Evolutionary conservation across 768 basidiomycete species (phyloP), one percentile per base, ranked within the genome.

Genomic region (Termitomyces titanicus): DNA sequence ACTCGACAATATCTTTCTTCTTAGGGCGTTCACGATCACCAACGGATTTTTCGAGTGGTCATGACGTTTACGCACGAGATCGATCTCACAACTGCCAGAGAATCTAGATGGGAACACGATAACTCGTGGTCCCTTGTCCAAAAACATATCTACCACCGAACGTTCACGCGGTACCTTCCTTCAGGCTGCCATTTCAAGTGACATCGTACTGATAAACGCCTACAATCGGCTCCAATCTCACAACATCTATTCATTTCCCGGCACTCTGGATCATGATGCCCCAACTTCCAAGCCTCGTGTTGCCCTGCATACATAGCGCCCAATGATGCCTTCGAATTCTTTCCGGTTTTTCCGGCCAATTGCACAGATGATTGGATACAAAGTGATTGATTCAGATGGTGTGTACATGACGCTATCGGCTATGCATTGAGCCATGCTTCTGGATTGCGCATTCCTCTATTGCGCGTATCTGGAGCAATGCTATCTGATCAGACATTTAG

Each of bases 101-200:
- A 47, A 31, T 47, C 45, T 27, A 47, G 45, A 47, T 47, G n/a
- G 22, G 10, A n/a, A 7, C 18, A 20, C 18, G 22, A 12, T 20
- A 29, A 50, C 48, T 49, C 54, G 54, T 49, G 49, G n/a, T 35
- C n/a, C n/a, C n/a, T n/a, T 29, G 35, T 22, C 40, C 38, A n/a
- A 43, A 39, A 54, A 51, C 38, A 43, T 48, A 31, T 24, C 35
- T 39, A 49, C 31, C 39, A 34, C 35, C 39, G 49, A 45, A 44
- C 40, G 29, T 27, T 27, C 48, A 47, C 27, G 43, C 47, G 35
- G 59, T 51, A 20, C 50, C 58, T 57, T 58, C 54, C 44, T 61
- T 64, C 34, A 60, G 38, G 38, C 47, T 61, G 39, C 63, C 49
- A 43, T 53, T 53, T 48, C 29, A 20, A 50, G 61, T 39, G 51